phyloP scores from a whole-genome alignment of 2,329 filamentous ascomycete species.

The Dothideomycetes sp. region DNA sequence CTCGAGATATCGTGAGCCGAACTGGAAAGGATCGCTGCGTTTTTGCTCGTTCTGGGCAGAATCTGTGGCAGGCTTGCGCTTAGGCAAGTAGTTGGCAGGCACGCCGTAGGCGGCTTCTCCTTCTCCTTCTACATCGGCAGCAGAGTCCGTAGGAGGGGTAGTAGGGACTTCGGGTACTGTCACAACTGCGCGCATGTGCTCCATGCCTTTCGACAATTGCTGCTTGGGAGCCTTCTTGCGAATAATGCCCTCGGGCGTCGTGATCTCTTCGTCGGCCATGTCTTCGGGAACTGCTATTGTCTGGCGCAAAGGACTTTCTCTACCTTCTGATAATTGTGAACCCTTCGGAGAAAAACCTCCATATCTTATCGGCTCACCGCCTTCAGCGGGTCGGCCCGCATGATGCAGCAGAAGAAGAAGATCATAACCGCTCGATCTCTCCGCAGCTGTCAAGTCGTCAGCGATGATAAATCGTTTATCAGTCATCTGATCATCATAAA shows the following conservation, averaged over 20 bases:
- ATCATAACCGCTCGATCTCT: too few relatives aligned
- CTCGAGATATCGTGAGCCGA: constrained; percentile 78
- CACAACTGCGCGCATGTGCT: constrained; percentile 43
- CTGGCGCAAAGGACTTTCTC: too few relatives aligned
- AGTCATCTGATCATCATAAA: too few relatives aligned
- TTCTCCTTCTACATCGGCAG: constrained; percentile 9
- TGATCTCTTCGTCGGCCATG: neutral
- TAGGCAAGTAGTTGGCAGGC: constrained; percentile 35
- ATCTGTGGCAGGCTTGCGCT: constrained; percentile 47
- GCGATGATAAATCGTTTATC: too few relatives aligned
- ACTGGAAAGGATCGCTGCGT: constrained; percentile 86
- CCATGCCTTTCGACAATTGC: constrained; percentile 44
- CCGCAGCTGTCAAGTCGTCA: too few relatives aligned
- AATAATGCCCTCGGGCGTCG: neutral
- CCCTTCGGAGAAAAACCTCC: too few relatives aligned
- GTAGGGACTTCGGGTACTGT: constrained; percentile 30
- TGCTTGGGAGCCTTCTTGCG: constrained; percentile 26
- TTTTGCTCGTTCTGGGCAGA: constrained; percentile 70
- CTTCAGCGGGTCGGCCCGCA: too few relatives aligned
- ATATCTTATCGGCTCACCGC: too few relatives aligned
- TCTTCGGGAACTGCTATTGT: too few relatives aligned
- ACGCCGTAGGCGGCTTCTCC: constrained; percentile 41
- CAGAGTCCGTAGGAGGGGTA: constrained; percentile 14
- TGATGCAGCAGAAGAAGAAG: too few relatives aligned
- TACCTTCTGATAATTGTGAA: too few relatives aligned